These are phyloP conservation scores for Brassica nigra DNA, from an alignment of 345 rosid species.

Conservation along the genomic window DNA sequence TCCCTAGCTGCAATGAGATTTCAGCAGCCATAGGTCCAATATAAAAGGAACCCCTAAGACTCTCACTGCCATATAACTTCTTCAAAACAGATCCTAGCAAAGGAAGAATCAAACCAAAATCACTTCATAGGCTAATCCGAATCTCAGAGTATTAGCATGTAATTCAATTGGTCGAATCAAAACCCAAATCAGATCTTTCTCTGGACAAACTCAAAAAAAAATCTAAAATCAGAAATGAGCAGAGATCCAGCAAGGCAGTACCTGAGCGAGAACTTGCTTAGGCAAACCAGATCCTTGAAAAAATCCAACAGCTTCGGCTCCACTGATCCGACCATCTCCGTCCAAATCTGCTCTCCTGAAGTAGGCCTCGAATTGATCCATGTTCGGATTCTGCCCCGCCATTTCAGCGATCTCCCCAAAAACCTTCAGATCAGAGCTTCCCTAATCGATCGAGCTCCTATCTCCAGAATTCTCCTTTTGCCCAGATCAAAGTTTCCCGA, in stretches of 20 bases:
- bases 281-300: constrained; percentile 91
- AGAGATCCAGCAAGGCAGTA: constrained; percentile 23
- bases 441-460: no score
- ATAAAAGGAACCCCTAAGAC: constrained; percentile 5
- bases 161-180: constrained; percentile 10
- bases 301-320: constrained; percentile 86
- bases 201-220: not conserved
- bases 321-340: constrained; percentile 92
- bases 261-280: constrained; percentile 93
- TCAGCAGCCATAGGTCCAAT: not conserved
- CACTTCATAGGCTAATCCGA: not conserved
- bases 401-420: constrained; percentile 31
- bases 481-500: no score
- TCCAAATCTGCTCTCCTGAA: constrained; percentile 94
- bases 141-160: constrained; percentile 1
- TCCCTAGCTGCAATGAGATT: not conserved
- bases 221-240: constrained; percentile 3
- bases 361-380: constrained; percentile 83
- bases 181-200: constrained; percentile 37
- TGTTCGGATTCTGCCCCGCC: constrained; percentile 58
- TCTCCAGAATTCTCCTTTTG: no score
- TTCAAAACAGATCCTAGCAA: constrained; percentile 26
- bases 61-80: not conserved
- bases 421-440: constrained; percentile 8
- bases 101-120: not conserved